Evolutionary conservation across 345 rosid species (phyloP).

Genomic region (Tarenaya hassleriana): DNA sequence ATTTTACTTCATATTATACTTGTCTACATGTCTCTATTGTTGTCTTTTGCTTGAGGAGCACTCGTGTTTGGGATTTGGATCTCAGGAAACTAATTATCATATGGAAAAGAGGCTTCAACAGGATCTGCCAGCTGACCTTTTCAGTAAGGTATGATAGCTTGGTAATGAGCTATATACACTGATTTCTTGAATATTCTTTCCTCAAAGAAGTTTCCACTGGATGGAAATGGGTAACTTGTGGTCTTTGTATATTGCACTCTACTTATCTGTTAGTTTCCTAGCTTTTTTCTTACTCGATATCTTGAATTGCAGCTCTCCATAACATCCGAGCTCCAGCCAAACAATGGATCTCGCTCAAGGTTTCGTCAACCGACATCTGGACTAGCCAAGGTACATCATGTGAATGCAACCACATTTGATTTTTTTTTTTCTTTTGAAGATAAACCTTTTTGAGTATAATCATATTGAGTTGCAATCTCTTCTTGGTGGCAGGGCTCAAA

Average conservation of each 20-base stretch:
- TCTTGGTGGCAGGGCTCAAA: conserved; percentile 69
- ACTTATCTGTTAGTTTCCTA: too few relatives aligned
- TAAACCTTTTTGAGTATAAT: conserved; percentile 7
- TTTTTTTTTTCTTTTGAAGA: neutral
- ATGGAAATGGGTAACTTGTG: neutral
- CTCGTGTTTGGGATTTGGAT: conserved; percentile 2
- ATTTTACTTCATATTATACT: neutral
- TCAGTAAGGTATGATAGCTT: conserved; percentile 61
- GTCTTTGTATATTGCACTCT: conserved; percentile 11
- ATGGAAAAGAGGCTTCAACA: conserved; percentile 49
- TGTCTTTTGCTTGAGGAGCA: conserved; percentile 11
- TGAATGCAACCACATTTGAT: conserved; percentile 6
- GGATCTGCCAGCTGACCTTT: conserved; percentile 71
- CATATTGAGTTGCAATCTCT: conserved; percentile 25
- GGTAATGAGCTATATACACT: neutral
- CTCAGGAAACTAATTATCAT: conserved; percentile 72
- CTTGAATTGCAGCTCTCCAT: conserved; percentile 54
- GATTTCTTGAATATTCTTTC: neutral
- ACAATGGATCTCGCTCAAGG: conserved; percentile 39
- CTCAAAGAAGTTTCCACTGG: neutral
- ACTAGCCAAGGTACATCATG: conserved; percentile 42
- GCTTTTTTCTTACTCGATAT: too few relatives aligned
- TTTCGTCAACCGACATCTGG: conserved; percentile 32
- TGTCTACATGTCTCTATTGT: neutral
- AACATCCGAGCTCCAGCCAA: conserved; percentile 49